Conservation (phyloP, 2,329 filamentous ascomycete genomes). For the Colletotrichum sp. region DNA sequence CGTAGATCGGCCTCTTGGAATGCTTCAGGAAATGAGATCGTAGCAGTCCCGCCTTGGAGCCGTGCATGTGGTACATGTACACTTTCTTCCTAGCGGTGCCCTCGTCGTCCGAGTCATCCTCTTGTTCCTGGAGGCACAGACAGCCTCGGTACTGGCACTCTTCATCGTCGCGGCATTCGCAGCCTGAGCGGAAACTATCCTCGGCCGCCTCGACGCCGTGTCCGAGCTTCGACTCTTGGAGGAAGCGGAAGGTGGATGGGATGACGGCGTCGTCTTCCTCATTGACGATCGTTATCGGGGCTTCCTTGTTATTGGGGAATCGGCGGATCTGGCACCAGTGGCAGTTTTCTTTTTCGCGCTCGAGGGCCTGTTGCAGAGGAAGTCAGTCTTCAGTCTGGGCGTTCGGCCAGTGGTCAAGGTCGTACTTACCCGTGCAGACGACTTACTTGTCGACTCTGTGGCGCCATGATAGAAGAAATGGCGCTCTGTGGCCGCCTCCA, state of each 20-base stretch:
- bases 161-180: conserved; percentile 65
- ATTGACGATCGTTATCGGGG: conserved; percentile 70
- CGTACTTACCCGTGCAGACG: conserved; percentile 14
- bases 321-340: conserved; percentile 67
- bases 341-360: conserved; percentile 50
- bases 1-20: conserved; percentile 72
- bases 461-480: conserved; percentile 58
- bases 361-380: conserved; percentile 31
- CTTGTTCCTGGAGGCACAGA: conserved; percentile 70
- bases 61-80: conserved; percentile 70
- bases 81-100: conserved; percentile 25
- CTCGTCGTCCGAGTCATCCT: conserved; percentile 51
- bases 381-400: neutral
- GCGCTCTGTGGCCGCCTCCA: conserved; percentile 49
- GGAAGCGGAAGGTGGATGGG: conserved; percentile 72
- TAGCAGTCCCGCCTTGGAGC: conserved; percentile 56
- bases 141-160: conserved; percentile 74
- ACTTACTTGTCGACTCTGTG: neutral
- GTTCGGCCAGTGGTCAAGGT: neutral
- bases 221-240: conserved; percentile 64
- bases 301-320: conserved; percentile 52
- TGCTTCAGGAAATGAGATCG: conserved; percentile 53
- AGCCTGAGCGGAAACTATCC: conserved; percentile 71
- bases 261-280: conserved; percentile 59
- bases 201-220: conserved; percentile 65